Evolutionary conservation across 2,329 filamentous ascomycete species (phyloP), one percentile per base, ranked within the genome.

Genomic region (Diaporthe nobilis): DNA sequence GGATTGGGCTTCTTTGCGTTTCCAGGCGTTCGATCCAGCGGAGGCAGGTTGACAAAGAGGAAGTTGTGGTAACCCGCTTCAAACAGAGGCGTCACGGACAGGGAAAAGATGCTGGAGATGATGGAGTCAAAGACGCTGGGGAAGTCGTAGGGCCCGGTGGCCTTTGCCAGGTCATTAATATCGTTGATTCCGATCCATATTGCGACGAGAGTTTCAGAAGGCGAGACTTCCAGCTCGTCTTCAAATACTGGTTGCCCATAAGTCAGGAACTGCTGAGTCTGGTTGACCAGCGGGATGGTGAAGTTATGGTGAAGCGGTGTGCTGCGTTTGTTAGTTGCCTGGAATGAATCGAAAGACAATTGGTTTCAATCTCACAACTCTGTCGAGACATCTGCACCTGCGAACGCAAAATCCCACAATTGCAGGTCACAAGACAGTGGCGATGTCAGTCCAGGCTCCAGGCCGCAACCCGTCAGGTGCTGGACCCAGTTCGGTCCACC

Each of bases 181-280:
- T 91, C 89, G 79, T 91, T 91, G 75, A 91, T 85, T 1, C 88
- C 90, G 61, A 91, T 91, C 86, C 87, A 91, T 51, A 90, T 80
- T 3, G 86, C 86, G 0, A 90, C 84, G 2, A 91, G 82, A 1
- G 86, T 84, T 25, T 84, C 81, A 5, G 81, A 77, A 22, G 84
- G 81, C 13, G 85, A 78, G 25, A 85, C 67, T 31, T 70, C n/a
- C n/a, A 70, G 22, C 20, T 76, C 75, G 34, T 79, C 75, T 31
- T 79, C 75, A 4, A 88, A 82, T 15, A 84, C 84, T 0, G 83
- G 83, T 67, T 87, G 81, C 12, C 82, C 88, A 76, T 88, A 89
- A 1, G 78, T 78, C 4, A 83, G 78, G 79, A 87, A 91, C 76
- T 90, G 87, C 10, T 82, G 79, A 7, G 89, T 85, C 78, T 91